These are phyloP conservation scores for Calonectria multiphialidica DNA, from an alignment of 2,329 filamentous ascomycete genomes.

Conservation along the genomic window DNA sequence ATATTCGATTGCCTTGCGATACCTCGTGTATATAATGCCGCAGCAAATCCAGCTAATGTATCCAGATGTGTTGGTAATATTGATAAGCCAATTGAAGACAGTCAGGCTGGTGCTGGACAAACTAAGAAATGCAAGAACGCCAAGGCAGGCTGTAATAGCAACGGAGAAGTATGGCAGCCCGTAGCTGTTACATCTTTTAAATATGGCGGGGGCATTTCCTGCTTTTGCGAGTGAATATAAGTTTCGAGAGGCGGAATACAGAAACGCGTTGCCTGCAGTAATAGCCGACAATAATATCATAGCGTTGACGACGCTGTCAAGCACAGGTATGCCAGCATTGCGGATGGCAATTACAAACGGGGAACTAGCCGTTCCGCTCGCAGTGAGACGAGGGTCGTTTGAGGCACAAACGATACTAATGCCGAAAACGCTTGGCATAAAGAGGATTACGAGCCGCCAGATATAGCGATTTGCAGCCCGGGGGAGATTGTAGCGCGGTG, in stretches of 20 bases:
- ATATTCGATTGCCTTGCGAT: slow-evolving; percentile 18
- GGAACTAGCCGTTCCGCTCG: slow-evolving; percentile 59
- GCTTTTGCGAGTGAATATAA: slow-evolving; percentile 76
- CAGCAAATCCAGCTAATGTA: slow-evolving; percentile 68
- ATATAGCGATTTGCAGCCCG: slow-evolving; percentile 42
- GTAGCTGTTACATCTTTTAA: slow-evolving; percentile 69
- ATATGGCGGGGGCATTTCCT: slow-evolving; percentile 73
- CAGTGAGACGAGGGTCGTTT: slow-evolving; percentile 32
- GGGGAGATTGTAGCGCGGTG: slow-evolving; percentile 43
- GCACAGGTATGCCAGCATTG: slow-evolving; percentile 69
- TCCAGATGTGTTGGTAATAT: slow-evolving; percentile 73
- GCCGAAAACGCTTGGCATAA: slow-evolving; percentile 14
- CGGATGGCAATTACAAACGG: slow-evolving; percentile 77
- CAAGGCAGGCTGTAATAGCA: slow-evolving; percentile 68
- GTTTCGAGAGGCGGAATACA: slow-evolving; percentile 73
- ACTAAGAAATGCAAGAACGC: slow-evolving; percentile 77
- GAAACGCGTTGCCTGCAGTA: slow-evolving; percentile 70
- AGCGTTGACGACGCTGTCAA: slow-evolving; percentile 76
- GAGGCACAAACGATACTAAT: not conserved
- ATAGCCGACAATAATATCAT: slow-evolving; percentile 75
- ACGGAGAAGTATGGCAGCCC: slow-evolving; percentile 71
- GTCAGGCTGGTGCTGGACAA: slow-evolving; percentile 70
- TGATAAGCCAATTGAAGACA: slow-evolving; percentile 80
- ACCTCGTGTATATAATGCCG: slow-evolving; percentile 26
- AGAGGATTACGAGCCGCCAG: slow-evolving; percentile 44